Evolutionary conservation across 2,329 filamentous ascomycete species (phyloP).

Genomic region (Penicillium griseofulvum): DNA sequence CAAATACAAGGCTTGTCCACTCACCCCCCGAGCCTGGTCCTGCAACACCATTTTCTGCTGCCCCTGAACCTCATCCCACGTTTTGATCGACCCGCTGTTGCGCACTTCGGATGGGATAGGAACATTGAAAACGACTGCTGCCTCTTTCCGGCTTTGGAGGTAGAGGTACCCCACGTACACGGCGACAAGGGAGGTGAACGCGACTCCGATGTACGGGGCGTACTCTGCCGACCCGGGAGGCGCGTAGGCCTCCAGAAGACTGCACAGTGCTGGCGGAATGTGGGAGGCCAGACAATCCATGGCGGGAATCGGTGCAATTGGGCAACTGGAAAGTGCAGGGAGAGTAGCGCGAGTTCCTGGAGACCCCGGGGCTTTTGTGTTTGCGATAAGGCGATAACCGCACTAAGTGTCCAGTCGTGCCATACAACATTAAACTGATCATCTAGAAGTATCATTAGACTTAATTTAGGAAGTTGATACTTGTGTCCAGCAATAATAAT

Average conservation of each 20-base stretch:
- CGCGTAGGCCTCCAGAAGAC: slow-evolving; percentile 18
- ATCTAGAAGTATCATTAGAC: neutral
- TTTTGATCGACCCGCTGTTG: slow-evolving; percentile 28
- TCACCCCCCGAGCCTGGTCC: slow-evolving; percentile 40
- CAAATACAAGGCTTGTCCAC: slow-evolving; percentile 12
- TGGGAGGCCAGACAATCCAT: slow-evolving; percentile 28
- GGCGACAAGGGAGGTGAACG: slow-evolving; percentile 30
- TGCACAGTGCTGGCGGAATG: slow-evolving; percentile 23
- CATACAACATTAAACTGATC: neutral
- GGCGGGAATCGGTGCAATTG: slow-evolving; percentile 18
- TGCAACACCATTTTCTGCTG: slow-evolving; percentile 37
- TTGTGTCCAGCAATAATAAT: neutral
- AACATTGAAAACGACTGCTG: slow-evolving; percentile 39
- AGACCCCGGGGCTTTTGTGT: slow-evolving; percentile 17
- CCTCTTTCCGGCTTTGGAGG: slow-evolving; percentile 30
- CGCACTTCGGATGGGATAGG: slow-evolving; percentile 38
- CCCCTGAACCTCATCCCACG: slow-evolving; percentile 38
- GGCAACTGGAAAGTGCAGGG: slow-evolving; percentile 5
- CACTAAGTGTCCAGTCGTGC: neutral
- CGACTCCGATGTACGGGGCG: slow-evolving; percentile 24
- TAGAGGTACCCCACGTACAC: slow-evolving; percentile 35
- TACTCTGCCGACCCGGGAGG: slow-evolving; percentile 19
- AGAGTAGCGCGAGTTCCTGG: slow-evolving; percentile 40
- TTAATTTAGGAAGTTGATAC: neutral
- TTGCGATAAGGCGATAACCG: slow-evolving; percentile 12